Conservation (phyloP, 257 asterid species). For the Solanum ossicruentum region DNA sequence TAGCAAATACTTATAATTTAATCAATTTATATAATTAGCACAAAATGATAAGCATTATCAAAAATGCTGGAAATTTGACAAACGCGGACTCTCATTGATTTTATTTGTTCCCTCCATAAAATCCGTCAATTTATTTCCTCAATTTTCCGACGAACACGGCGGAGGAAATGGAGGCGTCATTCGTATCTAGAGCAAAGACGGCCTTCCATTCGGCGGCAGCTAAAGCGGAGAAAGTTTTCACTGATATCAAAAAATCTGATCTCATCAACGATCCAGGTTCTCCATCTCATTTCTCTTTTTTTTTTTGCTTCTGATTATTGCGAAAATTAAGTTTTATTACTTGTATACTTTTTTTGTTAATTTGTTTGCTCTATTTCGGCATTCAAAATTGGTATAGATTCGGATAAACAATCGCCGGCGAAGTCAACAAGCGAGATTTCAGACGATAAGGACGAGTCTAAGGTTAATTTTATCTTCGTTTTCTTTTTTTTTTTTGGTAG, state of each 20-base stretch:
- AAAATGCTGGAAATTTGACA: not conserved
- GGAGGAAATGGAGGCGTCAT: conserved; percentile 67
- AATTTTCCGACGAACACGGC: conserved; percentile 6
- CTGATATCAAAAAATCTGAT: conserved; percentile 83
- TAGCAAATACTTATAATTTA: not conserved
- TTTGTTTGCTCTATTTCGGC: not conserved
- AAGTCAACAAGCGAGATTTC: conserved; percentile 34
- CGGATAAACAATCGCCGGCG: conserved; percentile 37
- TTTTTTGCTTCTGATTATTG: conserved; percentile 24
- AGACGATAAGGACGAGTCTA: conserved; percentile 27
- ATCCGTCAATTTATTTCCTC: not conserved
- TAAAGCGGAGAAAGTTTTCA: conserved; percentile 95
- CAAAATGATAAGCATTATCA: not conserved
- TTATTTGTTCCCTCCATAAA: not conserved
- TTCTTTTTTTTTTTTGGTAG: not conserved
- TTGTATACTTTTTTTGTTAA: not conserved
- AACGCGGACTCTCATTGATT: not conserved
- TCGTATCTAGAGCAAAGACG: conserved; percentile 82
- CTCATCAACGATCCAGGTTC: conserved; percentile 39
- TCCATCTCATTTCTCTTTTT: conserved; percentile 5
- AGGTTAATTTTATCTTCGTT: conserved; percentile 25
- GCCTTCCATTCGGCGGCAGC: conserved; percentile 98
- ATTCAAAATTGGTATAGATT: conserved; percentile 33
- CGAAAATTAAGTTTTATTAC: conserved; percentile 11
- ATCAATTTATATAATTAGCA: not conserved